Base-by-base conservation (phyloP, 768 basidiomycete species). In the Trametes sanguinea region DNA sequence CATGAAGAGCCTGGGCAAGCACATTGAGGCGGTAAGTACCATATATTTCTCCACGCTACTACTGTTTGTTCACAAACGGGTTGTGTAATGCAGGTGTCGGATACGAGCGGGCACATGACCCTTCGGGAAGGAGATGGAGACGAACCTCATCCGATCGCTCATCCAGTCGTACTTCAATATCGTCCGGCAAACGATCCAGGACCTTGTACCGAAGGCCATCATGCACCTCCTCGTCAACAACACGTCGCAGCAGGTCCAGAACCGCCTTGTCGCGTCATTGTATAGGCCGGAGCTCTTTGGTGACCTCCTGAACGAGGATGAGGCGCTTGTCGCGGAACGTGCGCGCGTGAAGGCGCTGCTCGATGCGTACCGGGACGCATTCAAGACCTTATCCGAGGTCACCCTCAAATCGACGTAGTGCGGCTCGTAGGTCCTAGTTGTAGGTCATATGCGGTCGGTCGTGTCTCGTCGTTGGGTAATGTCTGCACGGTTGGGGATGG, bases 171-270 rank as follows among this genome's bases (percentile, higher is more conserved):
- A 99, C 79, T 99, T 99, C 77, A 80, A 85, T 61, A 98, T 99
- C 71, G 91, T 95, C 27, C 89, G 97, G 45, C 95, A 98, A 75
- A 93, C 89, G 72, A 97, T 99, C 65, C 94, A 98, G 67, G 97
- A 99, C 74, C 82, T 98, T 58, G 85, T 99, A 17, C 97, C 97
- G 37, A 99, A 99, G 76, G 94, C 95, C 22, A 90, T 97, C 78
- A 98, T 98, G 96, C 96, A 98, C 77, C 85, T 95, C 68, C 83
- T 98, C 64, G 96, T 99, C 72, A 98, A 97, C 76, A 84, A 92
- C 71, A 95, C 95, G n/a, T 89, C 94, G 47, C 91, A 98, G 72
- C 91, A 94, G 16, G 94, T 99, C 29, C 97, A 98, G 76, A 97
- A 97, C 73, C 86, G 97, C 22, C 81, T 99, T 35, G 97, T 99